phyloP scores from a whole-genome alignment of 2,329 filamentous ascomycete genomes.

The Annulohypoxylon truncatum region DNA sequence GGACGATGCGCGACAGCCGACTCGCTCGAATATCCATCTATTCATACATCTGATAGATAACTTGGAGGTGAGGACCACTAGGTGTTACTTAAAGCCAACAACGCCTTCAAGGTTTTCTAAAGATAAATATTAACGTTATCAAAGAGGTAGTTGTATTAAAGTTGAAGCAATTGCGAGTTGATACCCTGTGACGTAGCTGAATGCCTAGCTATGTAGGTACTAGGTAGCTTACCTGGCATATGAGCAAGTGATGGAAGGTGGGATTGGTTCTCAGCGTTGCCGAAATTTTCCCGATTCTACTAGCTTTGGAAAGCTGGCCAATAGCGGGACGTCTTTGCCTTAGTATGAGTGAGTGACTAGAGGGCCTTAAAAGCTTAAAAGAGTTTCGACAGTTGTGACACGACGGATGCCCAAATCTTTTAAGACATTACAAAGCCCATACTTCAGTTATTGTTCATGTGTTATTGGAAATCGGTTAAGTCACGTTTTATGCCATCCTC shows the following conservation, averaged over 20 bases:
- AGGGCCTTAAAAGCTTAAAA: constrained; percentile 21
- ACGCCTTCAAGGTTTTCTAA: no score
- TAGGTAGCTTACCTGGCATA: not conserved
- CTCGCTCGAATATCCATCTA: not conserved
- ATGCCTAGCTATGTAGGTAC: not conserved
- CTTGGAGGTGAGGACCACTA: no score
- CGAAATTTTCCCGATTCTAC: constrained; percentile 30
- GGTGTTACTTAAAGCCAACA: no score
- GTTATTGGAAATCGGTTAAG: not conserved
- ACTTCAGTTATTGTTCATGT: not conserved
- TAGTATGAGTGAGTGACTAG: constrained; percentile 17
- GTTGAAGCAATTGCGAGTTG: not conserved
- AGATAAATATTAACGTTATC: not conserved
- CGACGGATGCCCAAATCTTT: constrained; percentile 31
- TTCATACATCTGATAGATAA: not conserved
- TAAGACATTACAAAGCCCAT: constrained; percentile 26
- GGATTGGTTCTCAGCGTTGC: not conserved
- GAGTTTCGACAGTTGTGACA: constrained; percentile 28
- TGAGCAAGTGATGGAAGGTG: not conserved
- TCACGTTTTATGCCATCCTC: constrained; percentile 10
- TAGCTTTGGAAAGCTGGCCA: constrained; percentile 24
- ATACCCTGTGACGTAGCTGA: constrained; percentile 7
- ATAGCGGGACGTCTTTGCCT: constrained; percentile 8
- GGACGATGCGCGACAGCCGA: not conserved
- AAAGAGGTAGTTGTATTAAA: not conserved